Evolutionary conservation across 495 filamentous ascomycete genomes (phyloP), one percentile per base, ranked within the genome.

Genomic region (Polyplosphaeria fusca): DNA sequence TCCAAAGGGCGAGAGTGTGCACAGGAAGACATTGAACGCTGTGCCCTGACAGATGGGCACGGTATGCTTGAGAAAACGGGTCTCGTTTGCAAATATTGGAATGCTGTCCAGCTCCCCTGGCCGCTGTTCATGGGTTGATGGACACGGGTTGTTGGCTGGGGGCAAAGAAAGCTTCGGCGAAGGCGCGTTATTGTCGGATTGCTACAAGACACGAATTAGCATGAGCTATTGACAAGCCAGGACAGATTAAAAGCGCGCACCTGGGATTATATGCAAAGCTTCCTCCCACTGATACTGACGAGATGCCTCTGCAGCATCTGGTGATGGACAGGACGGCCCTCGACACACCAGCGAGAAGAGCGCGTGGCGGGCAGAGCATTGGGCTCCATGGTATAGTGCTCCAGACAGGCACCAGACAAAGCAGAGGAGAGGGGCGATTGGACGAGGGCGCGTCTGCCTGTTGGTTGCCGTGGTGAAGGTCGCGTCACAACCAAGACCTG

Each of bases 351-450:
- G 40, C 14, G 18, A 42, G 24, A 27, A 48, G 20, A 53, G 23
- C 41, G 43, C 56, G 18, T 41, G 3, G 35, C 25, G 22, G 47
- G 42, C 20, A 22, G 30, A 47, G 43, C 56, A 60, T 60, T 53
- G 37, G 42, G 35, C 56, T 48, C 56, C 56, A 60, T 60, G 38
- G 56, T 52, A n/a, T n/a, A 16, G 23, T 53, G 55, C 56, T 41
- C 49, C 44, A 14, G 12, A 48, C 24, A 60, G 56, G 48, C 56
- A 52, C 23, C 53, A 57, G 52, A 45, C 37, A 25, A 45, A 13
- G 4, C 19, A 40, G 26, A 3, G 51, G 9, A 38, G 23, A 9
- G 20, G 16, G 47, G 12, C 24, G 25, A 44, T 37, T 35, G 40
- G 40, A 13, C 22, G 27, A 23, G 18, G 28, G 47, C 7, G 16